A percentile compares a stretch with the other conserved stretches of the same genome.
These are phyloP conservation scores for Thielaviopsis punctulata DNA, from an alignment of 2,329 filamentous ascomycete species.

Conservation along the genomic window DNA sequence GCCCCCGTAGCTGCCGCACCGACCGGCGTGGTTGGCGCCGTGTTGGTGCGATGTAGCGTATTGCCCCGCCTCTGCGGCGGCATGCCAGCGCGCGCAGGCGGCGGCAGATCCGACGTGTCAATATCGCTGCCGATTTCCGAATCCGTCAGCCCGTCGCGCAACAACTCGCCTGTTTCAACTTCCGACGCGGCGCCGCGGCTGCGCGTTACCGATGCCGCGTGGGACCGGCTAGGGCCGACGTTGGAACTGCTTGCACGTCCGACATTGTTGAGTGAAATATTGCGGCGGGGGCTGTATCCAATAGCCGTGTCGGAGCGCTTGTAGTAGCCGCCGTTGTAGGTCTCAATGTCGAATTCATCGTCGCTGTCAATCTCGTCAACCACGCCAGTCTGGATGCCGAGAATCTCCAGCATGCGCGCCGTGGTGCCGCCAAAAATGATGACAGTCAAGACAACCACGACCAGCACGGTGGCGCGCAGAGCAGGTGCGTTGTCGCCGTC, in stretches of 20 bases:
- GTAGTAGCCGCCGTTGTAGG: conserved; percentile 53
- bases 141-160: conserved; percentile 30
- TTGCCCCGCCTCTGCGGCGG: conserved; percentile 18
- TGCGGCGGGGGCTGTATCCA: conserved; percentile 57
- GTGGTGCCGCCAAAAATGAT: conserved; percentile 98
- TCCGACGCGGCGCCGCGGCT: conserved; percentile 26
- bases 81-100: conserved; percentile 34
- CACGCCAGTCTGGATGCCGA: conserved; percentile 90
- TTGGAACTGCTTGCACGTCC: conserved; percentile 15
- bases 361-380: conserved; percentile 95
- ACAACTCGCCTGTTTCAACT: conserved; percentile 19
- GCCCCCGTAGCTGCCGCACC: conserved; percentile 7
- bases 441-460: conserved; percentile 91
- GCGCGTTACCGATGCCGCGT: conserved; percentile 35
- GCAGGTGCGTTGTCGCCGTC: conserved; percentile 66
- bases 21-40: conserved; percentile 6
- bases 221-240: conserved; percentile 15
- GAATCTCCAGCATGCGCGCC: conserved; percentile 89
- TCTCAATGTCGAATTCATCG: conserved; percentile 94
- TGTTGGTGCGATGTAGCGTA: conserved; percentile 9
- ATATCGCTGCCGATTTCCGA: conserved; percentile 47
- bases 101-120: conserved; percentile 49
- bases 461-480: conserved; percentile 83
- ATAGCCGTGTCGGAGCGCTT: conserved; percentile 64
- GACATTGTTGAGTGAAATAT: conserved; percentile 40